Evolutionary conservation across 805 yeast genomes (phyloP), one percentile per base, ranked within the genome.

Genomic region (Saccharomycopsis microspora): DNA sequence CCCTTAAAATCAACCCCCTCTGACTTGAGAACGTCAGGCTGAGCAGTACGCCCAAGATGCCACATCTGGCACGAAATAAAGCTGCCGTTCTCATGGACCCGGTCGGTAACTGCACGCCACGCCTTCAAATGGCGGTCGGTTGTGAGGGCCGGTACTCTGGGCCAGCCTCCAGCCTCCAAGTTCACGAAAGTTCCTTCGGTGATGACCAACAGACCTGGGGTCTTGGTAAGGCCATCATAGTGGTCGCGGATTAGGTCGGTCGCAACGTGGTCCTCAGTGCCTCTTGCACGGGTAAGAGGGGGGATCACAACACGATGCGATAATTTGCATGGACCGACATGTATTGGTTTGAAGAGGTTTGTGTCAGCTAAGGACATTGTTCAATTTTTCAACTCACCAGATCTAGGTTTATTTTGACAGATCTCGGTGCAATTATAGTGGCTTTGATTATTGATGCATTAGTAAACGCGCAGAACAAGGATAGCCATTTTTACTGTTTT

Each of bases 191-290:
- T 71, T 9, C 78, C 86, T 58, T 82, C 88, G 6, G 82, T 64
- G 54, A 78, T 71, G 33, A 80, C 53, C 51, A 82, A 61, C n/a
- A 84, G 71, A 11, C 87, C 87, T 27, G 75, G 73, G 49, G 64
- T 62, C 42, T 64, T 57, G 0, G 85, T 70, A 54, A 85, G 68
- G 55, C 76, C 76, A 29, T 58, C 65, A 57, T 82, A 82, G 60
- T 80, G 78, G 51, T 70, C 64, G 10, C 62, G 58, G 51, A 70
- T 65, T 48, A 74, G 65, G 36, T 73, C 76, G 4, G 71, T 64
- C 8, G 80, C 74, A 35, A 66, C 65, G 49, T 62, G 64, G 40
- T 66, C 64, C 4, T 56, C 57, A 3, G 60, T 55, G 39, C 65
- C 62, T 49, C 81, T 64, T 47, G 55, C 46, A 50, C 82, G 62